Conservation (phyloP, 2,329 filamentous ascomycete genomes). For the Pseudogymnoascus sp. region DNA sequence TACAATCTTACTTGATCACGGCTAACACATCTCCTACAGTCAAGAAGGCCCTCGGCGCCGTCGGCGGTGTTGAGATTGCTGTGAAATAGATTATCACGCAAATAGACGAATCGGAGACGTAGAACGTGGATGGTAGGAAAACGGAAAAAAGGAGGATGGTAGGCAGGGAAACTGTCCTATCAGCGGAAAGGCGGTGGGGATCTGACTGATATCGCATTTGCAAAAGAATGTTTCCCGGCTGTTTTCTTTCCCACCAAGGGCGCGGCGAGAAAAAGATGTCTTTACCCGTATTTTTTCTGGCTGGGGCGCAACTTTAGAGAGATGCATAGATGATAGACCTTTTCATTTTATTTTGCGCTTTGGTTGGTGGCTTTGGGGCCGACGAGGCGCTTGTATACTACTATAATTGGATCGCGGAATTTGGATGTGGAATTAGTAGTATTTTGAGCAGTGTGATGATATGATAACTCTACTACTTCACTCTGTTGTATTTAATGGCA, state of each 20-base stretch:
- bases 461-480: too few relatives aligned
- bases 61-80: conserved; percentile 65
- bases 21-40: conserved; percentile 29
- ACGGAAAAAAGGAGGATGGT: not conserved
- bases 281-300: conserved; percentile 1
- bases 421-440: conserved; percentile 5
- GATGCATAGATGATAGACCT: conserved; percentile 5
- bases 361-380: not conserved
- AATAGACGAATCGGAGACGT: not conserved
- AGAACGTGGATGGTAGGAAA: not conserved
- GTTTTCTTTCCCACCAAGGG: conserved; percentile 1
- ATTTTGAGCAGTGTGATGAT: not conserved
- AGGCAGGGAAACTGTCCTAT: not conserved
- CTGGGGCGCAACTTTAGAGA: not conserved
- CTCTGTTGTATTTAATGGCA: too few relatives aligned
- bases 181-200: not conserved
- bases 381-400: conserved; percentile 4
- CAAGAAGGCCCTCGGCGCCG: conserved; percentile 61
- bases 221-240: conserved; percentile 1
- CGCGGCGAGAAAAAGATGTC: not conserved
- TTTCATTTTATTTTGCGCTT: not conserved
- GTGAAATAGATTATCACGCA: conserved; percentile 26
- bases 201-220: not conserved
- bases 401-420: conserved; percentile 8
- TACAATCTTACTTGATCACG: not conserved